Conservation (phyloP, 2,329 filamentous ascomycete genomes). For the Boeremia exigua region DNA sequence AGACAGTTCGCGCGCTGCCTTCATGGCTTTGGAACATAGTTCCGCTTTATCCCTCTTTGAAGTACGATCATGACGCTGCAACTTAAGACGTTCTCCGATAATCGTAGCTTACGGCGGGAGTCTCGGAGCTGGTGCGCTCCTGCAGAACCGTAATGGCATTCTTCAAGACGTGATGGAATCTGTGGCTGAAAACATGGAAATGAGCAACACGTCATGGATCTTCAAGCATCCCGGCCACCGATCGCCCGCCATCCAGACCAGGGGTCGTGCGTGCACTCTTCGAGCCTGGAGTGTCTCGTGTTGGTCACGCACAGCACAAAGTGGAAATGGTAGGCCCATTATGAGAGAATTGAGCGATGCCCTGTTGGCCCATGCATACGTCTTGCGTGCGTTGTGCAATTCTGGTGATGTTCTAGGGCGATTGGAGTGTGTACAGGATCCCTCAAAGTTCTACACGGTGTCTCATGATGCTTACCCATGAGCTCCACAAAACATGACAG, state of each 20-base stretch:
- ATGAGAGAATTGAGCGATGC: constrained; percentile 2
- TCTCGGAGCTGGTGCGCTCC: neutral
- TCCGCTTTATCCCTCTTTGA: neutral
- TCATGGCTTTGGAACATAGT: neutral
- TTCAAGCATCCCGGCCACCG: constrained; percentile 12
- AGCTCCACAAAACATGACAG: constrained; percentile 10
- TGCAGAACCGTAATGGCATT: constrained; percentile 4
- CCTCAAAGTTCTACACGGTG: neutral
- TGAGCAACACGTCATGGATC: constrained; percentile 15
- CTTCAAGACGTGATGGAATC: constrained; percentile 1
- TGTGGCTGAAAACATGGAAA: constrained; percentile 20
- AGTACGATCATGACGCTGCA: neutral
- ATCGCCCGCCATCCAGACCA: constrained; percentile 18
- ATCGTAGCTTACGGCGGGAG: neutral
- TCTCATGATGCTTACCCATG: constrained; percentile 2
- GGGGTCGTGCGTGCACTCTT: constrained; percentile 12
- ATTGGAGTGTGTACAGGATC: neutral
- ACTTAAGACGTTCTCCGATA: no score
- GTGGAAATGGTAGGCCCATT: constrained; percentile 2
- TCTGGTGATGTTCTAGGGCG: neutral
- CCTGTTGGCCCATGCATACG: neutral
- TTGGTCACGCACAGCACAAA: constrained; percentile 12
- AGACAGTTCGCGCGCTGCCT: constrained; percentile 4
- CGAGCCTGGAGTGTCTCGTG: constrained; percentile 12
- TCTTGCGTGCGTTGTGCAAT: neutral